Evolutionary conservation across 257 asterid genomes (phyloP).

Genomic region (Solanum etuberosum): DNA sequence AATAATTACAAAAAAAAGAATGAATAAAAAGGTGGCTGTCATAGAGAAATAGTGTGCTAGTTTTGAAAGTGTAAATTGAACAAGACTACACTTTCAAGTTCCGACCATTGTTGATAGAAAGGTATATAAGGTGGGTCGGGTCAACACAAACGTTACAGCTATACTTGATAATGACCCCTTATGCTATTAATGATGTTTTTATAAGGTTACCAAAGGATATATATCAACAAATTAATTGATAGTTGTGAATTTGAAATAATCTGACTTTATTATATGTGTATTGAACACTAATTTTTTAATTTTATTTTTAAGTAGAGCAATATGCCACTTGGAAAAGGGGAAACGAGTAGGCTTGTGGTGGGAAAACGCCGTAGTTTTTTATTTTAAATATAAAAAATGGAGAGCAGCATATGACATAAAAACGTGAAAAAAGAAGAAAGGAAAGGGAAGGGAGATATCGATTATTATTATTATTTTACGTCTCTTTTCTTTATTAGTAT

Average conservation of each 20-base stretch:
- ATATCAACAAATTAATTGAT: not conserved
- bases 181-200: not conserved
- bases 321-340: not conserved
- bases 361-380: not conserved
- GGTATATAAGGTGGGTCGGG: not conserved
- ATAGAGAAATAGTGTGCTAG: not conserved
- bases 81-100: not conserved
- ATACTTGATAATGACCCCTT: not conserved
- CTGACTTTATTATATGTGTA: too few relatives aligned
- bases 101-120: not conserved
- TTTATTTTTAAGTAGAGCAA: not conserved
- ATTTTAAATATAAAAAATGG: not conserved
- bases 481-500: not conserved
- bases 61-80: not conserved
- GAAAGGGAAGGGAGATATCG: not conserved
- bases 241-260: too few relatives aligned
- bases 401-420: not conserved
- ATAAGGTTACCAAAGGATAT: not conserved
- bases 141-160: not conserved
- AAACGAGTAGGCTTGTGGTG: not conserved
- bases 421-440: not conserved
- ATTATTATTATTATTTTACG: not conserved
- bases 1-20: not conserved
- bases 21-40: not conserved
- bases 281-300: not conserved